A percentile compares a stretch with the other conserved stretches of the same genome.
Conservation (phyloP, 73 alveolate genomes). For the Paramecium primaurelia region DNA sequence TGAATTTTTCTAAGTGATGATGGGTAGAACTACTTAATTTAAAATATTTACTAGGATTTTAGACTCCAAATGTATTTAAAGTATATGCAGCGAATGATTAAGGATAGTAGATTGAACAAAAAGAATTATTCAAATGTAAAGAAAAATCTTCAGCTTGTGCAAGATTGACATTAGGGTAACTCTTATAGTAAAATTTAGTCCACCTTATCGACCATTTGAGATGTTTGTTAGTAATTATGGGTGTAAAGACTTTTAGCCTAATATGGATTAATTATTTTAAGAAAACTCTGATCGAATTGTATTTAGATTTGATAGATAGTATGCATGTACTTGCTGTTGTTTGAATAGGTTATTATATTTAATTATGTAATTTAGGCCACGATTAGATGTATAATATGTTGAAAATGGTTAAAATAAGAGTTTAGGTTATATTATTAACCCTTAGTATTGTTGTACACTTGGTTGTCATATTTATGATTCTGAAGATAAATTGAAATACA, state of each 20-base stretch:
- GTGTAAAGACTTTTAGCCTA: not conserved
- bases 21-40: not conserved
- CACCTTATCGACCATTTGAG: conserved; percentile 21
- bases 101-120: not conserved
- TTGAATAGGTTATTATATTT: not conserved
- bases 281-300: not conserved
- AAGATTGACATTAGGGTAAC: not conserved
- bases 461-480: conserved; percentile 14
- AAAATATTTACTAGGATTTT: not conserved
- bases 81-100: conserved; percentile 20
- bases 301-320: not conserved
- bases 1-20: not conserved
- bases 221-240: conserved; percentile 31
- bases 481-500: not conserved
- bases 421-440: conserved; percentile 14
- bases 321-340: conserved; percentile 35
- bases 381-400: not conserved
- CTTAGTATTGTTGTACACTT: conserved; percentile 4
- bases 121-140: conserved; percentile 41
- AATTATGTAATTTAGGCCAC: not conserved
- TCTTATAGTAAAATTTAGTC: not conserved
- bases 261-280: not conserved
- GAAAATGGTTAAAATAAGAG: not conserved
- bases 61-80: conserved; percentile 46
- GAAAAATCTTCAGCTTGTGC: conserved; percentile 26